These are phyloP conservation scores for Aphanomyces invadans DNA, from an alignment of 352 stramenopile species.

Conservation along the genomic window DNA sequence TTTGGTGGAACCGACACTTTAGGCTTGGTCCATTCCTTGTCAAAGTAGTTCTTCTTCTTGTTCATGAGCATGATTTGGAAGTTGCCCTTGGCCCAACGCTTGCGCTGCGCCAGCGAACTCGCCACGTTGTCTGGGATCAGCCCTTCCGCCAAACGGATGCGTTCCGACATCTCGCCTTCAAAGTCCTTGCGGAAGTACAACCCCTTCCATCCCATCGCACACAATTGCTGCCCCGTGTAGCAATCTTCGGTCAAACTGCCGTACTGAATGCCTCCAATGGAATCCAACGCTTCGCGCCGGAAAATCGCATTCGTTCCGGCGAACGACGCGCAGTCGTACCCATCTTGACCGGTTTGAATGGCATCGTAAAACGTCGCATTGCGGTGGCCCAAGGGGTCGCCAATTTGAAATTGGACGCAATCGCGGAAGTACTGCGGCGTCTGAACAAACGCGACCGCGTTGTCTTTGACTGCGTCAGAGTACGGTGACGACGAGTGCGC, in stretches of 20 bases:
- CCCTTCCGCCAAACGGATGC: constrained; percentile 69
- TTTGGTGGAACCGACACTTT: constrained; percentile 66
- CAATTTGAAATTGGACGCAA: constrained; percentile 75
- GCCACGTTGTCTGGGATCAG: constrained; percentile 70
- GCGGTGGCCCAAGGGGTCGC: constrained; percentile 70
- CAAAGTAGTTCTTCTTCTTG: constrained; percentile 73
- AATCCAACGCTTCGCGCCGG: constrained; percentile 74
- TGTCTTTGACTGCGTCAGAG: constrained; percentile 74
- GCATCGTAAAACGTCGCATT: constrained; percentile 81
- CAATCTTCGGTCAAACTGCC: constrained; percentile 77
- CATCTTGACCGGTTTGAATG: constrained; percentile 75
- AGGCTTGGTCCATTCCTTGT: constrained; percentile 72
- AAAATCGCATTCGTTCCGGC: constrained; percentile 74
- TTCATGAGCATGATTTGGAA: constrained; percentile 81
- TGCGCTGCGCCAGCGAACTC: constrained; percentile 63
- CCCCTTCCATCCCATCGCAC: constrained; percentile 76
- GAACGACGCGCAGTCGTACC: constrained; percentile 74
- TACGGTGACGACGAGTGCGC: constrained; percentile 58
- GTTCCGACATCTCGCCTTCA: constrained; percentile 63
- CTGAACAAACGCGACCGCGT: constrained; percentile 71
- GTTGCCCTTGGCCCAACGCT: constrained; percentile 77
- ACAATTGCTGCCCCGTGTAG: constrained; percentile 68
- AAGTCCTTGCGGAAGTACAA: constrained; percentile 86
- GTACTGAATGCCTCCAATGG: constrained; percentile 79
- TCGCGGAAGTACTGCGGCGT: constrained; percentile 82